phyloP scores from a whole-genome alignment of 345 rosid species.

The Pistacia integerrima region DNA sequence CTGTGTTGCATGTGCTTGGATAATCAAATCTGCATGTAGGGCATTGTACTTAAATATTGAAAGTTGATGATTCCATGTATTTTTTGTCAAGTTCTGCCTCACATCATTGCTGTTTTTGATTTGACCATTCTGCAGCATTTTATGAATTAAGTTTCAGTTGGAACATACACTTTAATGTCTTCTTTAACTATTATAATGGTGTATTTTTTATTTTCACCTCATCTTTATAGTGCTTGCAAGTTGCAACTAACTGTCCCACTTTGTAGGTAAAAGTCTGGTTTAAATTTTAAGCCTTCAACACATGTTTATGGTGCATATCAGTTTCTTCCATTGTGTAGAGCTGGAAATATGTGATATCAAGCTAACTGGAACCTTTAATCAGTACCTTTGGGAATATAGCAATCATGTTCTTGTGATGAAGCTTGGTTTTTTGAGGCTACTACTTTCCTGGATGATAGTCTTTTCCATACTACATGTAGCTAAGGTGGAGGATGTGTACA shows the following conservation, averaged over 20 bases:
- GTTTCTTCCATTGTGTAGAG: not conserved
- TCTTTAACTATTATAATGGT: too few species aligned
- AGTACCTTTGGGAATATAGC: not conserved
- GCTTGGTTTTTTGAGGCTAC: not conserved
- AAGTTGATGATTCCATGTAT: not conserved
- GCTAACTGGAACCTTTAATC: not conserved
- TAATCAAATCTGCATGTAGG: not conserved
- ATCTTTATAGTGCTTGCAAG: not conserved
- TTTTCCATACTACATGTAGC: not conserved
- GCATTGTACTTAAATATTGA: not conserved
- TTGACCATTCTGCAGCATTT: not conserved
- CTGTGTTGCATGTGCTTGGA: not conserved
- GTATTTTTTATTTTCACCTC: too few species aligned
- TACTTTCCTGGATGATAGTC: not conserved
- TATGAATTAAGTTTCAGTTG: not conserved
- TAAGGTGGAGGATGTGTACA: not conserved
- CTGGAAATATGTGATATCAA: not conserved
- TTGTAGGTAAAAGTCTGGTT: not conserved
- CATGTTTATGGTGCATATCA: not conserved
- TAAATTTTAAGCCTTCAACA: not conserved
- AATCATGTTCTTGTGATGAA: not conserved
- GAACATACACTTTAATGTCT: not conserved
- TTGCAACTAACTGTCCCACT: not conserved
- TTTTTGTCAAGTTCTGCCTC: not conserved
- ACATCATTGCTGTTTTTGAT: not conserved